Evolutionary conservation across 1,284 basidiomycete genomes (phyloP).

Genomic region (Malassezia sympodialis): DNA sequence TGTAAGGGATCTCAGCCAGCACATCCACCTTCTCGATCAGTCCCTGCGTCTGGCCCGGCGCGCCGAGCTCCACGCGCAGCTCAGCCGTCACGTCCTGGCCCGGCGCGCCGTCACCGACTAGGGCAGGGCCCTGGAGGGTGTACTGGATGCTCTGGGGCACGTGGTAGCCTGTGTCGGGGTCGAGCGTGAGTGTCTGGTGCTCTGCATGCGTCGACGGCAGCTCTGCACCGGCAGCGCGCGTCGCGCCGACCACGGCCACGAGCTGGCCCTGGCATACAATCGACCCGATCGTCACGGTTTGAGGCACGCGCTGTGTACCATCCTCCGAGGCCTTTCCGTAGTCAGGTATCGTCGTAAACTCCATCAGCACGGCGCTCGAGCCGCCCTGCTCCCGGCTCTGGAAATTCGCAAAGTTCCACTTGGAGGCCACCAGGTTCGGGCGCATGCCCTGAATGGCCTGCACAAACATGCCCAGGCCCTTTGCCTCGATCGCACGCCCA

Average conservation of each 20-base stretch:
- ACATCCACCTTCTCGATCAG: constrained; percentile 95
- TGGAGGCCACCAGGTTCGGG: constrained; percentile 78
- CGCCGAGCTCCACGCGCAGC: constrained; percentile 28
- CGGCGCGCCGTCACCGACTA: constrained; percentile 34
- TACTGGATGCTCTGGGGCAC: constrained; percentile 64
- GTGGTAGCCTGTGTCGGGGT: constrained; percentile 69
- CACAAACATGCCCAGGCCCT: constrained; percentile 80
- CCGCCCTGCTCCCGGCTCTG: constrained; percentile 55
- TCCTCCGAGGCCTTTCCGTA: constrained; percentile 23
- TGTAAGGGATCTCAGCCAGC: constrained; percentile 84
- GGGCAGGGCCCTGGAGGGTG: constrained; percentile 66
- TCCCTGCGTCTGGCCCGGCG: constrained; percentile 53
- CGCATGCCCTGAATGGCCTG: constrained; percentile 98
- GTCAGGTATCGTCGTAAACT: constrained; percentile 64
- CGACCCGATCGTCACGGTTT: constrained; percentile 67
- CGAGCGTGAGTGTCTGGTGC: constrained; percentile 58
- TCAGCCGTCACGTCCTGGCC: constrained; percentile 14
- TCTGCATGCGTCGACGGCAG: constrained; percentile 57
- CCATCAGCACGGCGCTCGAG: constrained; percentile 75
- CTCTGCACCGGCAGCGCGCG: constrained; percentile 41
- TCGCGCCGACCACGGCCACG: constrained; percentile 56
- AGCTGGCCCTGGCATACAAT: constrained; percentile 69
- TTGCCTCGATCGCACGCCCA: constrained; percentile 59
- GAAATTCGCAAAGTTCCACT: constrained; percentile 96
- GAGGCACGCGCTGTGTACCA: constrained; percentile 18